Evolutionary conservation across 1,139 yeast genomes (phyloP).

Genomic region (Hemisphaericaspora xylanilytica): DNA sequence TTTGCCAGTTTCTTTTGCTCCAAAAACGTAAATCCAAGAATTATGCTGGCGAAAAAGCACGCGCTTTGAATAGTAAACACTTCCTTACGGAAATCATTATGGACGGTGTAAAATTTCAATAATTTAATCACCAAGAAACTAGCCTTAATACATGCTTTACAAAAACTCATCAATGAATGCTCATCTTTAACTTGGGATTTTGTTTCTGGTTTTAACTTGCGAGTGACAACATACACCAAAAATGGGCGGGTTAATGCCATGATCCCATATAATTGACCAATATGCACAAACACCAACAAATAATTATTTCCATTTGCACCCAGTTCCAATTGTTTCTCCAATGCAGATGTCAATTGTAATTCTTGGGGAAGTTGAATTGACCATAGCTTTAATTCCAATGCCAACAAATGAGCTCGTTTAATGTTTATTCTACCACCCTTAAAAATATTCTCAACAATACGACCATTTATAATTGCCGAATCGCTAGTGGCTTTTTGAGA

Average conservation of each 20-base stretch:
- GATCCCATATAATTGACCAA: slow-evolving; percentile 40
- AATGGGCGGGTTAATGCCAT: slow-evolving; percentile 46
- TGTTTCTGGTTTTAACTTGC: slow-evolving; percentile 13
- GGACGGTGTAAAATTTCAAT: slow-evolving; percentile 11
- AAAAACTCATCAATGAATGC: slow-evolving; percentile 15
- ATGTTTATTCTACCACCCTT: slow-evolving; percentile 33
- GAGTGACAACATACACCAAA: slow-evolving; percentile 26
- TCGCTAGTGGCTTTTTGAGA: slow-evolving; percentile 14
- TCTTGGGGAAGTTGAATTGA: slow-evolving; percentile 27
- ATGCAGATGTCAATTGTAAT: slow-evolving; percentile 14
- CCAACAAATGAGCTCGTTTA: slow-evolving; percentile 32
- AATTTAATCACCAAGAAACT: slow-evolving; percentile 16
- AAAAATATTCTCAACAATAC: slow-evolving; percentile 29
- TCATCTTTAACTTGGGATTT: slow-evolving; percentile 12
- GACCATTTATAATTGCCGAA: slow-evolving; percentile 25
- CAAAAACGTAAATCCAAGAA: slow-evolving; percentile 15
- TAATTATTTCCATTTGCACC: slow-evolving; percentile 19
- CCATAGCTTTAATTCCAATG: slow-evolving; percentile 41
- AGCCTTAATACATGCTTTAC: slow-evolving; percentile 18
- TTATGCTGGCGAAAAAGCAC: slow-evolving; percentile 13
- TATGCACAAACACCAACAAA: slow-evolving; percentile 31
- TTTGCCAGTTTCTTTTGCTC: slow-evolving; percentile 13
- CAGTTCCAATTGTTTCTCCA: slow-evolving; percentile 12
- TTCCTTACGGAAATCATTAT: slow-evolving; percentile 12
- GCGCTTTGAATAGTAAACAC: slow-evolving; percentile 14